phyloP scores from a whole-genome alignment of 2,329 filamentous ascomycete genomes.

The Trichoderma atrobrunneum region DNA sequence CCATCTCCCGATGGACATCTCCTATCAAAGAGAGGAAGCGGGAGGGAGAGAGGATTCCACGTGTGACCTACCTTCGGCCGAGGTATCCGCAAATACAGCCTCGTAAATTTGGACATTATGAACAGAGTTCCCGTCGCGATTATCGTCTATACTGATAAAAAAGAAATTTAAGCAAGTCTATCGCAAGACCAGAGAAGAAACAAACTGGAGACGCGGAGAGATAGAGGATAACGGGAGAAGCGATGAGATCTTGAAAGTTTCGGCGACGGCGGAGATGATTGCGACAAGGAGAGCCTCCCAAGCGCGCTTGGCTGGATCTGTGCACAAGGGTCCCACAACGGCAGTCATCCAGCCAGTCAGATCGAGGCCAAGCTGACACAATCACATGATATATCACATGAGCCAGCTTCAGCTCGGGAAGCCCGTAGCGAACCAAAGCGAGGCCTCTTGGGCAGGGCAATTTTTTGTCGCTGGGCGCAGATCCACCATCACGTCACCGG shows the following conservation, averaged over 20 bases:
- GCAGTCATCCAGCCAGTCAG: background rate
- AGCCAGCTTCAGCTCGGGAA: background rate
- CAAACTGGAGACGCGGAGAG: background rate
- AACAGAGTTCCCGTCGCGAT: background rate
- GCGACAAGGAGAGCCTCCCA: conserved; percentile 10
- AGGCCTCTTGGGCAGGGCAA: background rate
- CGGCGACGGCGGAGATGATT: conserved; percentile 19
- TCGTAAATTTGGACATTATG: conserved; percentile 37
- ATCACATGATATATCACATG: conserved; percentile 14
- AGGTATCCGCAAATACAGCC: conserved; percentile 39
- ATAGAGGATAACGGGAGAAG: background rate
- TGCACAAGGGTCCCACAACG: background rate
- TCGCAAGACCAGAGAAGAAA: background rate
- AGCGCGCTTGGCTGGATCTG: conserved; percentile 7
- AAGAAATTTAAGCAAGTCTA: background rate
- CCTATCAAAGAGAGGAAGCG: background rate
- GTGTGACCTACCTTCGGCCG: conserved; percentile 38
- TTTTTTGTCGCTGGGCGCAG: background rate
- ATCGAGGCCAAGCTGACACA: background rate
- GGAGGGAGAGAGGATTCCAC: background rate
- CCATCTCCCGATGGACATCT: background rate
- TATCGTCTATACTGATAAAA: background rate
- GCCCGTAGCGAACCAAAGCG: background rate
- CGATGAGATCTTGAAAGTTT: conserved; percentile 12
- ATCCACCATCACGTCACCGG: background rate